Conservation (phyloP, 2,329 filamentous ascomycete species). For the Exophiala phaeomuriformis region DNA sequence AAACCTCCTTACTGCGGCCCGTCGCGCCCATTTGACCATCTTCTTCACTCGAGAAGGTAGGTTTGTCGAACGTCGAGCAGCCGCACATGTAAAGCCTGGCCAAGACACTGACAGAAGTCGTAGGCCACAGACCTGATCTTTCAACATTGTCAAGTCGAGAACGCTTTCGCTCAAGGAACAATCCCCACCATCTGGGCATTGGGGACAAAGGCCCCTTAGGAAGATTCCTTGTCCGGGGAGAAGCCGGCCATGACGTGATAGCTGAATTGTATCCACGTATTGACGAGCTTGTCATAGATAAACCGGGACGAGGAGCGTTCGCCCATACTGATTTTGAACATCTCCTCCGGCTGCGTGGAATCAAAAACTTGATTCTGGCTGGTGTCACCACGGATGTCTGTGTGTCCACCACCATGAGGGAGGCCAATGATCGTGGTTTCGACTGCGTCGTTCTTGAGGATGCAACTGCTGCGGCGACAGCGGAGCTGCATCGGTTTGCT, state of each 20-base stretch:
- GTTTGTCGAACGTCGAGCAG: not conserved
- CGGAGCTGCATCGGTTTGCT: conserved; percentile 36
- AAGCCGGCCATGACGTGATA: conserved; percentile 52
- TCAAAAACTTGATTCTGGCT: conserved; percentile 47
- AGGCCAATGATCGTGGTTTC: conserved; percentile 50
- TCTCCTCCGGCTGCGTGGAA: conserved; percentile 43
- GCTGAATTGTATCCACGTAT: conserved; percentile 45
- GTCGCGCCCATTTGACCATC: conserved; percentile 36
- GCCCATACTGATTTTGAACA: conserved; percentile 49
- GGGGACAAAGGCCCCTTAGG: conserved; percentile 49
- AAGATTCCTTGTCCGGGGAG: conserved; percentile 52
- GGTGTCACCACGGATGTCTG: conserved; percentile 53
- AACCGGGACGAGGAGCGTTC: conserved; percentile 49
- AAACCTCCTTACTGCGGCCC: conserved; percentile 35
- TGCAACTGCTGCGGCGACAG: conserved; percentile 39
- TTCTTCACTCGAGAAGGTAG: conserved; percentile 43
- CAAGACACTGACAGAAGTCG: not conserved
- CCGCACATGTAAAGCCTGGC: not conserved
- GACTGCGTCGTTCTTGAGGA: conserved; percentile 49
- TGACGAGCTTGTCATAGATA: conserved; percentile 48
- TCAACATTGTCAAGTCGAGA: conserved; percentile 52
- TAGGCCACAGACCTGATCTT: conserved; percentile 46
- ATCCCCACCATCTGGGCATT: conserved; percentile 46
- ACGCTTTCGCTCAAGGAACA: conserved; percentile 46
- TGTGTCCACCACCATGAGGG: conserved; percentile 49